Conservation (phyloP, 2,329 filamentous ascomycete species). For the Aspergillaceae sp. region DNA sequence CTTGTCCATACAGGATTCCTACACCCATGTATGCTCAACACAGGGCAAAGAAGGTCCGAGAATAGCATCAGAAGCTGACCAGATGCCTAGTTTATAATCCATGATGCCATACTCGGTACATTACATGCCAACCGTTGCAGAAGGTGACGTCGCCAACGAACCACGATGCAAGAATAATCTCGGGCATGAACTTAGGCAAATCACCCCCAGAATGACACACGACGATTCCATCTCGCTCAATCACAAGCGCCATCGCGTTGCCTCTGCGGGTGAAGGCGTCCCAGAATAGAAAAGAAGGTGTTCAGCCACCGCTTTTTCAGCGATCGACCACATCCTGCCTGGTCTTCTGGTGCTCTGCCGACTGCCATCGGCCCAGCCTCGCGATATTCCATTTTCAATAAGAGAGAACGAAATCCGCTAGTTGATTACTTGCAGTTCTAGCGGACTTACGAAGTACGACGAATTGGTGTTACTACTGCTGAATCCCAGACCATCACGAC, state of each 20-base stretch:
- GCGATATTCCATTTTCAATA: slow-evolving; percentile 7
- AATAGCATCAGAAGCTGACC: neutral
- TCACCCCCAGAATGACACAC: slow-evolving; percentile 6
- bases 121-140: neutral
- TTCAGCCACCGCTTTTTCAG: slow-evolving; percentile 30
- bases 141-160: too few species aligned
- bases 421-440: neutral
- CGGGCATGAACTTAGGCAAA: slow-evolving; percentile 1
- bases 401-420: slow-evolving; percentile 1
- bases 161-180: neutral
- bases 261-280: slow-evolving; percentile 4
- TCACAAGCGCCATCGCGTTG: neutral
- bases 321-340: slow-evolving; percentile 1
- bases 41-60: neutral
- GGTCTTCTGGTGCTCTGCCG: neutral
- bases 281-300: slow-evolving; percentile 7
- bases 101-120: neutral
- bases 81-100: neutral
- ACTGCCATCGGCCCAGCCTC: slow-evolving; percentile 12
- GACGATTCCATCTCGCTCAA: neutral
- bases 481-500: neutral
- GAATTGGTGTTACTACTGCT: neutral
- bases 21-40: too few species aligned
- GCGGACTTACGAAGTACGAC: too few species aligned
- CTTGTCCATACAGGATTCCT: too few species aligned